Conservation (phyloP, 1,139 yeast species). For the Saccharomyces hybrid region DNA sequence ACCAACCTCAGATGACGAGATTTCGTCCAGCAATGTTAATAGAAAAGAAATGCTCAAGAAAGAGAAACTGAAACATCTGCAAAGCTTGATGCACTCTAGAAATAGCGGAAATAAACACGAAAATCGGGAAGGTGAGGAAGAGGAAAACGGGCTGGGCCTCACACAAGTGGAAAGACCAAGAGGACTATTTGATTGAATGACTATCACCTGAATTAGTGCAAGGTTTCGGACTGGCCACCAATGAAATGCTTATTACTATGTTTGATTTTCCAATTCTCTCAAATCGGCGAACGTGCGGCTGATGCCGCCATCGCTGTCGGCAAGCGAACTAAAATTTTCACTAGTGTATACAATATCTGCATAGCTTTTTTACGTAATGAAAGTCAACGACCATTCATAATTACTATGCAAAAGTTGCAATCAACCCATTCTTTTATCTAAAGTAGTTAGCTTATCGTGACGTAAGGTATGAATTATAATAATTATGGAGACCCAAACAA, state of each 20-base stretch:
- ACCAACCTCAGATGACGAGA: not conserved
- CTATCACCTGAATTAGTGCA: not conserved
- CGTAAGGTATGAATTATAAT: not conserved
- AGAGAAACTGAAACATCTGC: not conserved
- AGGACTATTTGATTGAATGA: conserved; percentile 32
- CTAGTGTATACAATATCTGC: not conserved
- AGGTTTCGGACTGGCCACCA: not conserved
- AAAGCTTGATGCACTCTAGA: not conserved
- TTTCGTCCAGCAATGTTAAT: not conserved
- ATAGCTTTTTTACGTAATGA: not conserved
- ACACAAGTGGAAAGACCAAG: conserved; percentile 31
- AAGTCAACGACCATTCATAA: not conserved
- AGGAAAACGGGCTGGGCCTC: conserved; percentile 31
- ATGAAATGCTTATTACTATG: not conserved
- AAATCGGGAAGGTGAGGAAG: conserved; percentile 6
- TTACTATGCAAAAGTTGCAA: not conserved
- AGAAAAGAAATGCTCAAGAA: not conserved
- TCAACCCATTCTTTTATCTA: not conserved
- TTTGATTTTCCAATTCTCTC: not conserved
- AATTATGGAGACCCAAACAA: not conserved
- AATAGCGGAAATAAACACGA: not conserved
- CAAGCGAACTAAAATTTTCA: not conserved
- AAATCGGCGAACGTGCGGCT: not conserved
- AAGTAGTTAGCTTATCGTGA: not conserved
- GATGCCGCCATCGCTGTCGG: not conserved